Base-by-base conservation (phyloP, 805 yeast species). In the Saturnispora sekii region DNA sequence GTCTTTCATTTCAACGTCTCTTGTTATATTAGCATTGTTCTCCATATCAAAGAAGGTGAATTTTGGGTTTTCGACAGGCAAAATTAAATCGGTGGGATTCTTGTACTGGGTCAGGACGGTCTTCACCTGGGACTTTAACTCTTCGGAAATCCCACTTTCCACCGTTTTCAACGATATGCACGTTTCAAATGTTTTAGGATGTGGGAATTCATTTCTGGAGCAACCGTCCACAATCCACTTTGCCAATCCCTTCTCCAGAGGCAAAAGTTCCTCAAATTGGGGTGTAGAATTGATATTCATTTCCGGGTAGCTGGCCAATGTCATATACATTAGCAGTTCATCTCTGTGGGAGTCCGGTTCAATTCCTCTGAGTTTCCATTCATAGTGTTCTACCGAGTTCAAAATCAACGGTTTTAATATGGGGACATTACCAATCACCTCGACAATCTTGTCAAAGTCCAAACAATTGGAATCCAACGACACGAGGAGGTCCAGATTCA, bases 371-470 rank as follows among this genome's bases (percentile, higher is more conserved):
- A 59, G 29, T 43, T 48, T 39, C 47, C 50, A 41, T 43, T 58
- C 58, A 38, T 62, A 43, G 57, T 75, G 76, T 37, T 71, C 74
- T 15, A 73, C 65, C 0, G 77, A 69, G 49, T 72, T 69, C 3
- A 61, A 38, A 6, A 70, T 67, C 12, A 76, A 48, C 9, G 76
- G 62, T 52, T 71, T 74, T 6, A 76, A 53, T 18, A 75, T 56
- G 2, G 80, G 80, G 1, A 70, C 53, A 44, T 53, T 53, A 26
- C 47, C 38, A 29, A 46, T 34, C 11, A 43, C 37, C 18, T 32
- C 32, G 1, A 52, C 37, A 29, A 48, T 11, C 7, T 45, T 44
- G 21, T 48, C 46, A 41, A 45, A 47, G 38, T 51, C 47, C 12
- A 34, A 39, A 44, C 51, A 48, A 38, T 53, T 53, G 5, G 74